These are phyloP conservation scores for Rhodotorula paludigena DNA, from an alignment of 768 basidiomycete genomes.

Conservation along the genomic window DNA sequence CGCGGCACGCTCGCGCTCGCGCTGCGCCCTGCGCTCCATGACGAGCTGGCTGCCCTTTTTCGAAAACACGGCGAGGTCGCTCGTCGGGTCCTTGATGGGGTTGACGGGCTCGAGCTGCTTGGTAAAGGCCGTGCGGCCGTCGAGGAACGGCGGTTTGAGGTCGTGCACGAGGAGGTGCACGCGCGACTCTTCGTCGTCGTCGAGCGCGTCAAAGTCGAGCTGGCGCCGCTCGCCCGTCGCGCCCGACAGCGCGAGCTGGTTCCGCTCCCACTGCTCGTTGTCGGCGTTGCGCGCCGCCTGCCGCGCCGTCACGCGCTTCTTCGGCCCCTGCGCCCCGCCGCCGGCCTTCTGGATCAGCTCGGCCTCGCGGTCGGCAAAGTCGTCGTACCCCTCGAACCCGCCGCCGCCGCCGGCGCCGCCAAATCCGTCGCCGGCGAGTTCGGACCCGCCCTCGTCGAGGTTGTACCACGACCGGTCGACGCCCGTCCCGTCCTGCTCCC, in stretches of 20 bases:
- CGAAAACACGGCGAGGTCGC: slow-evolving; percentile 90
- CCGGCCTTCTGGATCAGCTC: slow-evolving; percentile 46
- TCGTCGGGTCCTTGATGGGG: slow-evolving; percentile 85
- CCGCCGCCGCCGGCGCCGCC: slow-evolving; percentile 64
- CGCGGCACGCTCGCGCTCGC: slow-evolving; percentile 86
- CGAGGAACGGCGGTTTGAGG: slow-evolving; percentile 94
- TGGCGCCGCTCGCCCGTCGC: slow-evolving; percentile 65
- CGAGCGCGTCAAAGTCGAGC: slow-evolving; percentile 80
- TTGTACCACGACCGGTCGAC: slow-evolving; percentile 92
- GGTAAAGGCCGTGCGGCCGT: slow-evolving; percentile 91
- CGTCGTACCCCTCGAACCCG: slow-evolving; percentile 66
- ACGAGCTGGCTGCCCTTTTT: slow-evolving; percentile 95
- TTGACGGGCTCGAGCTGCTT: slow-evolving; percentile 96
- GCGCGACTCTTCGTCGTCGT: slow-evolving; percentile 85
- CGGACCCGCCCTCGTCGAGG: slow-evolving; percentile 72
- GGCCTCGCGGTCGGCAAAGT: slow-evolving; percentile 53
- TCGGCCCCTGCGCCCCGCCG: slow-evolving; percentile 8
- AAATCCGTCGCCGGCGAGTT: slow-evolving; percentile 78
- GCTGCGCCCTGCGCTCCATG: slow-evolving; percentile 91
- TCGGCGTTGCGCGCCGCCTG: slow-evolving; percentile 99
- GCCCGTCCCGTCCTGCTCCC: slow-evolving; percentile 93
- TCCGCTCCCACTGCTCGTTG: slow-evolving; percentile 97
- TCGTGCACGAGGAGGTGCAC: slow-evolving; percentile 97
- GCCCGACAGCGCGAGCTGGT: slow-evolving; percentile 94
- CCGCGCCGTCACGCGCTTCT: slow-evolving; percentile 85